Evolutionary conservation across 371 early-diverging fungal species (phyloP).

Genomic region (Nematocida displodere): DNA sequence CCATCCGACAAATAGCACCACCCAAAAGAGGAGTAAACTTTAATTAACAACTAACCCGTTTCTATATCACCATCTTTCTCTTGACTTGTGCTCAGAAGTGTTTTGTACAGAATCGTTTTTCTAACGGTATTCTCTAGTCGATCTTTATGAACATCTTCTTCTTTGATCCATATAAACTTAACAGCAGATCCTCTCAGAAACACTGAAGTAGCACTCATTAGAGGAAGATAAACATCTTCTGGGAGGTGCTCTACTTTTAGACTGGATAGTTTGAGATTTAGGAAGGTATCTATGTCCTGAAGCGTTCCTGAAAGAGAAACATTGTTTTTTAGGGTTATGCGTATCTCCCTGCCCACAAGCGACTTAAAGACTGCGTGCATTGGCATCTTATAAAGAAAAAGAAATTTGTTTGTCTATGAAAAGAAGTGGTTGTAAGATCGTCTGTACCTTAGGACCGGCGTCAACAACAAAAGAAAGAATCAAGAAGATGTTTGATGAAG

Average conservation of each 20-base stretch:
- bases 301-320: slow-evolving; percentile 4
- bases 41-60: background rate
- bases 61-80: background rate
- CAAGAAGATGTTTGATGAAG: slow-evolving; percentile 67
- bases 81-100: background rate
- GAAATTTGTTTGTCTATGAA: slow-evolving; percentile 5
- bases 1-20: background rate
- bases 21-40: background rate
- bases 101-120: slow-evolving; percentile 30
- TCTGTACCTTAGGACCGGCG: slow-evolving; percentile 61
- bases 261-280: slow-evolving; percentile 27
- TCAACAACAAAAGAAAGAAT: slow-evolving; percentile 58
- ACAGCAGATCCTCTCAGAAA: slow-evolving; percentile 36
- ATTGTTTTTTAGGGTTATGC: slow-evolving; percentile 20
- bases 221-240: background rate
- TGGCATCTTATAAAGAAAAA: slow-evolving; percentile 18
- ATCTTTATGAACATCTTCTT: slow-evolving; percentile 14
- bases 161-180: slow-evolving; percentile 34
- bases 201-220: background rate
- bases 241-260: slow-evolving; percentile 5
- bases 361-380: slow-evolving; percentile 36
- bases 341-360: slow-evolving; percentile 14
- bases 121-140: slow-evolving; percentile 33
- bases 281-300: slow-evolving; percentile 33
- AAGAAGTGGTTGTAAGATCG: slow-evolving; percentile 53